phyloP scores from a whole-genome alignment of 495 filamentous ascomycete species.

The Xylaria flabelliformis region DNA sequence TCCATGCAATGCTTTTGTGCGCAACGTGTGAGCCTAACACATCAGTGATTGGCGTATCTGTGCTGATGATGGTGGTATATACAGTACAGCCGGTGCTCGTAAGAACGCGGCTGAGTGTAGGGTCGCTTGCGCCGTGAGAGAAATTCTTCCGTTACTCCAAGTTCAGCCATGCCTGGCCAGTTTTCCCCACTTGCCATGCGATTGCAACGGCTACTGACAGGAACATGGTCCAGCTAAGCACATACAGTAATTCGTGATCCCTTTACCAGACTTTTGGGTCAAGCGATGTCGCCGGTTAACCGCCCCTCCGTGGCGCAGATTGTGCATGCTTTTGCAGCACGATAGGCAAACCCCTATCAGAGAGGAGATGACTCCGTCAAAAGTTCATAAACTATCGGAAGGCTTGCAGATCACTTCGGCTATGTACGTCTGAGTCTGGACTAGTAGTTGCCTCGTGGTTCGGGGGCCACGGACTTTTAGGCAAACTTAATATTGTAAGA shows the following conservation, averaged over 20 bases:
- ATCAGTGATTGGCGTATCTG: background rate
- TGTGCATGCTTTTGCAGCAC: background rate
- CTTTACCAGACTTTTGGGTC: conserved; percentile 18
- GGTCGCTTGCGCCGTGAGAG: conserved; percentile 15
- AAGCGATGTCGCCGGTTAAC: conserved; percentile 14
- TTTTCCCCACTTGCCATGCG: conserved; percentile 27
- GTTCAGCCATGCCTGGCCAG: background rate
- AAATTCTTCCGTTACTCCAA: conserved; percentile 1
- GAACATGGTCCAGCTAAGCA: background rate
- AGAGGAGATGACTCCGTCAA: background rate
- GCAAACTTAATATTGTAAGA: background rate
- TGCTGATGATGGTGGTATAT: background rate
- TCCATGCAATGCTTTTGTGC: background rate
- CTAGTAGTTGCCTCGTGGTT: conserved; percentile 1
- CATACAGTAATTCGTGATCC: conserved; percentile 14
- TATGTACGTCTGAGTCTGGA: background rate
- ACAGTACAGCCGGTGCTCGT: background rate
- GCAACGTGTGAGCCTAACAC: background rate
- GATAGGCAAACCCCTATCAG: background rate
- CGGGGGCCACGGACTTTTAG: background rate
- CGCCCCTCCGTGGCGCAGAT: background rate
- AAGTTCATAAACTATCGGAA: background rate
- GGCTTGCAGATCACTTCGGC: conserved; percentile 13
- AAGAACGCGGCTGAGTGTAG: conserved; percentile 13
- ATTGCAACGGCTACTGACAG: conserved; percentile 17